A percentile compares a stretch with the other conserved stretches of the same genome.
Conservation (phyloP, 2,329 filamentous ascomycete genomes). For the Epichloe coenophiala region DNA sequence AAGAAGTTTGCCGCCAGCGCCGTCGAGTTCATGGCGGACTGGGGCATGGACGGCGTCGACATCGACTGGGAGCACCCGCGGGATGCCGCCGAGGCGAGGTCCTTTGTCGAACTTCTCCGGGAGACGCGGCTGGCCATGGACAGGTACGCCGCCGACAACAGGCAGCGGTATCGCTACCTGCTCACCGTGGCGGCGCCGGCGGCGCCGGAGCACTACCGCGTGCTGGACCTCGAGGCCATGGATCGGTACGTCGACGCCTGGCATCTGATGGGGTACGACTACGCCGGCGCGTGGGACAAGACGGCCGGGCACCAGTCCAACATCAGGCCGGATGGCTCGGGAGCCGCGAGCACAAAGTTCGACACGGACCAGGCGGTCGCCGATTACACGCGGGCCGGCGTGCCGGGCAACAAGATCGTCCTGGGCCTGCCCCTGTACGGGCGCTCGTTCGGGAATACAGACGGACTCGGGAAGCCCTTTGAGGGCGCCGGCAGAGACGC, state of each 20-base stretch:
- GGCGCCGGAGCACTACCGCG: conserved; percentile 32
- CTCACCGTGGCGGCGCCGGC: conserved; percentile 39
- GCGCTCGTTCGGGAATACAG: conserved; percentile 56
- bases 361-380: conserved; percentile 52
- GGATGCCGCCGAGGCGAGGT: conserved; percentile 23
- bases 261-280: conserved; percentile 58
- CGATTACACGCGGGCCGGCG: conserved; percentile 35
- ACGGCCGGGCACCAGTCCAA: conserved; percentile 57
- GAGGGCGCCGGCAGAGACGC: conserved; percentile 47
- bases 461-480: conserved; percentile 51
- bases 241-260: conserved; percentile 43
- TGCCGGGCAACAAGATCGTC: conserved; percentile 52
- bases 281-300: conserved; percentile 53
- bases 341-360: conserved; percentile 50
- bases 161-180: conserved; percentile 32
- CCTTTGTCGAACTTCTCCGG: conserved; percentile 29
- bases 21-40: conserved; percentile 56
- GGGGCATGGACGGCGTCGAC: conserved; percentile 44
- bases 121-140: conserved; percentile 31
- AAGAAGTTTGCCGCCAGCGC: conserved; percentile 54
- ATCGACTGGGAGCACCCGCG: conserved; percentile 44
- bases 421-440: conserved; percentile 71
- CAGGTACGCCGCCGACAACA: conserved; percentile 23
- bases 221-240: conserved; percentile 40
- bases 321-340: conserved; percentile 38